Evolutionary conservation across 495 filamentous ascomycete genomes (phyloP).

Genomic region (Xanthoparmelia taractica): DNA sequence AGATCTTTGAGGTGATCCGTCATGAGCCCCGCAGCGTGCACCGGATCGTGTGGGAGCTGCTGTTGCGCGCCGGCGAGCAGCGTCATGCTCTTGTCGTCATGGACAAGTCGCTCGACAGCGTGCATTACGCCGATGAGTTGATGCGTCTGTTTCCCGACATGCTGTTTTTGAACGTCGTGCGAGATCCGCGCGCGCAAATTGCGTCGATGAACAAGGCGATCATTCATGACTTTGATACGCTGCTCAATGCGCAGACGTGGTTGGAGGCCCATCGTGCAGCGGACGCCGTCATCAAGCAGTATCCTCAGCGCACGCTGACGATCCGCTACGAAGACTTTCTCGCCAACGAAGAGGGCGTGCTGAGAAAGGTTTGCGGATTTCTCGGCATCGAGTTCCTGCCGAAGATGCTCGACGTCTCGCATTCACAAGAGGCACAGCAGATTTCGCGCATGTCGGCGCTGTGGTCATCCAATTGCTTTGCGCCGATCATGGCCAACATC

Average conservation of each 20-base stretch:
- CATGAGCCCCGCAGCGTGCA: constrained; percentile 5
- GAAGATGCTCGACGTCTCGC: constrained; percentile 4
- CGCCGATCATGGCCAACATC: constrained; percentile 5
- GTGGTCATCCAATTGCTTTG: constrained; percentile 3
- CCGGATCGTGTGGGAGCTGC: constrained; percentile 5
- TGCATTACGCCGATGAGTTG: constrained; percentile 4
- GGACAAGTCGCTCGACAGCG: constrained; percentile 3
- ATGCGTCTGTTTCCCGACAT: constrained; percentile 3
- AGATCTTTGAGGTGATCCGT: constrained; percentile 4
- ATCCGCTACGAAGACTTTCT: constrained; percentile 4
- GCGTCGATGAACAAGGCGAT: constrained; percentile 4
- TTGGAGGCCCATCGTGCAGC: background rate
- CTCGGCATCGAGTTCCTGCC: constrained; percentile 4
- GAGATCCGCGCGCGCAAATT: constrained; percentile 5
- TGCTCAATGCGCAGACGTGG: too few species aligned
- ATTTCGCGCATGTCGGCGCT: constrained; percentile 5
- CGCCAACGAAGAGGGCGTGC: constrained; percentile 3
- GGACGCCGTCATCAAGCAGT: background rate
- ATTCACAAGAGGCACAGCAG: background rate
- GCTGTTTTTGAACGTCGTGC: constrained; percentile 4
- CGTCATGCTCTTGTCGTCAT: background rate
- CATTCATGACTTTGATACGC: too few species aligned
- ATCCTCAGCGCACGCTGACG: constrained; percentile 5
- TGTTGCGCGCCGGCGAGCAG: constrained; percentile 1
- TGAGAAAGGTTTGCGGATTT: constrained; percentile 3